Conservation (phyloP, 169 alveolate species). For the Cryptosporidium ubiquitum region DNA sequence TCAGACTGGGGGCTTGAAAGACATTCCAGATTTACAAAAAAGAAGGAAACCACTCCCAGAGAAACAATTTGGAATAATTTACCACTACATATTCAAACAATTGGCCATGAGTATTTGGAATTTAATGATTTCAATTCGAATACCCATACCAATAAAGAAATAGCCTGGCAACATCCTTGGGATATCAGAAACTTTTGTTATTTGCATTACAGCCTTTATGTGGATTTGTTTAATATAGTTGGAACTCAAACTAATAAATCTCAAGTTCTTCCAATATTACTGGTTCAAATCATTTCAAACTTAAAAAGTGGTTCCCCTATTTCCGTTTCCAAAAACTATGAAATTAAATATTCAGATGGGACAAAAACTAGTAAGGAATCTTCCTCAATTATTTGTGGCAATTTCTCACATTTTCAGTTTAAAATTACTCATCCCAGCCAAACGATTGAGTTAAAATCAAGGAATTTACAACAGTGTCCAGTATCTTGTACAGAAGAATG, state of each 20-base stretch:
- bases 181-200: conserved; percentile 55
- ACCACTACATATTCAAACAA: conserved; percentile 36
- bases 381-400: not conserved
- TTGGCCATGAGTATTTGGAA: conserved; percentile 61
- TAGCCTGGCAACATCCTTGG: conserved; percentile 14
- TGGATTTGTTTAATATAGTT: conserved; percentile 51
- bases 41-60: not conserved
- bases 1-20: conserved; percentile 70
- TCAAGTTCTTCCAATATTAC: conserved; percentile 16
- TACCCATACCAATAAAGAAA: not conserved
- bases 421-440: conserved; percentile 64
- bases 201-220: conserved; percentile 51
- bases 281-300: conserved; percentile 20
- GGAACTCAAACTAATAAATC: not conserved
- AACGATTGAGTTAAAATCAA: conserved; percentile 5
- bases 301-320: not conserved
- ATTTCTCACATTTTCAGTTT: not conserved
- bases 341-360: conserved; percentile 25
- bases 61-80: conserved; percentile 15
- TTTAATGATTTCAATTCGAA: not conserved
- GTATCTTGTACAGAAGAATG: not conserved
- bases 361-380: not conserved
- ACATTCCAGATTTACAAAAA: conserved; percentile 12
- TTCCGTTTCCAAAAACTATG: not conserved
- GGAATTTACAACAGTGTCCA: not conserved